Evolutionary conservation across 1,139 yeast genomes (phyloP).

Genomic region (Hyphopichia wangnamkhiaoensis): DNA sequence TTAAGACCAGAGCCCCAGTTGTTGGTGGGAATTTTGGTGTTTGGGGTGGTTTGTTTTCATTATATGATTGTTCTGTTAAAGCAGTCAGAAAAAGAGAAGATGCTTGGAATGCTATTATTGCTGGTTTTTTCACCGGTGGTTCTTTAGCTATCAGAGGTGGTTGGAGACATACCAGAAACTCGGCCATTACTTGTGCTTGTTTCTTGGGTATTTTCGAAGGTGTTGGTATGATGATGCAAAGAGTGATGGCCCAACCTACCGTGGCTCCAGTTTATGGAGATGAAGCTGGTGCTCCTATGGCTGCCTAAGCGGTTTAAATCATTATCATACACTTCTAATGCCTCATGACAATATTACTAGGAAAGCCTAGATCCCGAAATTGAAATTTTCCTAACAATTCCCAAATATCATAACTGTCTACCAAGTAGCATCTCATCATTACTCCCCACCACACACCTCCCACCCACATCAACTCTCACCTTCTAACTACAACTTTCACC

Average conservation of each 20-base stretch:
- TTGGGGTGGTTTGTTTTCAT: constrained; percentile 98
- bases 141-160: constrained; percentile 98
- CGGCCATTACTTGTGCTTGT: constrained; percentile 97
- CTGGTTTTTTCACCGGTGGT: constrained; percentile 99
- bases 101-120: constrained; percentile 97
- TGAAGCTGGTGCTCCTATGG: constrained; percentile 48
- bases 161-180: constrained; percentile 93
- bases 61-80: constrained; percentile 94
- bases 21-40: constrained; percentile 99
- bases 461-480: too few relatives aligned
- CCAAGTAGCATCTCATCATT: too few relatives aligned
- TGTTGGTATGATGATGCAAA: constrained; percentile 94
- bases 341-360: too few relatives aligned
- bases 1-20: constrained; percentile 96
- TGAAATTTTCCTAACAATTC: too few relatives aligned
- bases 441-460: too few relatives aligned
- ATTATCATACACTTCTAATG: too few relatives aligned
- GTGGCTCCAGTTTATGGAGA: constrained; percentile 77
- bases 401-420: too few relatives aligned
- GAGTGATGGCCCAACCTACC: constrained; percentile 88
- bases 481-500: too few relatives aligned
- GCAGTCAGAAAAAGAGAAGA: constrained; percentile 97
- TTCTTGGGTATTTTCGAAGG: constrained; percentile 96
- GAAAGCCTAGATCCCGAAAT: too few relatives aligned
- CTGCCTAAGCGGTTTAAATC: constrained; percentile 48